Percentiles rank a stretch among this genome's conserved stretches.
Conservation (phyloP, 2,329 filamentous ascomycete genomes). For the Xylaria sp. region DNA sequence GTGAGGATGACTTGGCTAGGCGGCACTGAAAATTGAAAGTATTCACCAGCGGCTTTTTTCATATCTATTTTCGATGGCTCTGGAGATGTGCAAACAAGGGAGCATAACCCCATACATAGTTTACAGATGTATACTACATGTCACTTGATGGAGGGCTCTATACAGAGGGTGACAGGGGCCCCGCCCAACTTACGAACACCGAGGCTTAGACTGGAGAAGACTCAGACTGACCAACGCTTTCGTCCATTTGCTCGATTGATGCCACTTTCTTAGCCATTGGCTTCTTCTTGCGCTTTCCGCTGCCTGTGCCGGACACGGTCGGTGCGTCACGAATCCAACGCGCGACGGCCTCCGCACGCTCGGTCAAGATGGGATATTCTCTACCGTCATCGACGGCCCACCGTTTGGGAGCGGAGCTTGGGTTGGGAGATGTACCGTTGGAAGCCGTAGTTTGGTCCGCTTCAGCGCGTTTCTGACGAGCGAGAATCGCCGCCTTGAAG, state of each 20-base stretch:
- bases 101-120: not conserved
- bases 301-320: slow-evolving; percentile 45
- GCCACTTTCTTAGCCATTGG: slow-evolving; percentile 42
- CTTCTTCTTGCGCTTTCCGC: slow-evolving; percentile 50
- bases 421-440: slow-evolving; percentile 42
- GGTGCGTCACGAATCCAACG: slow-evolving; percentile 75
- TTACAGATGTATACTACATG: slow-evolving; percentile 17
- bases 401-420: slow-evolving; percentile 55
- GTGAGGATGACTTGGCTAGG: slow-evolving; percentile 2
- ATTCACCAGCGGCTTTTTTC: not conserved
- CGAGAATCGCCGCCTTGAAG: slow-evolving; percentile 71
- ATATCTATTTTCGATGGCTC: slow-evolving; percentile 4
- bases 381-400: slow-evolving; percentile 74
- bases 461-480: slow-evolving; percentile 67
- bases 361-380: slow-evolving; percentile 76
- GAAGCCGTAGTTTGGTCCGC: slow-evolving; percentile 58
- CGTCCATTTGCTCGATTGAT: slow-evolving; percentile 33
- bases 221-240: slow-evolving; percentile 24
- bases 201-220: slow-evolving; percentile 11
- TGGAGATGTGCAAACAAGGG: not conserved
- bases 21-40: slow-evolving; percentile 4
- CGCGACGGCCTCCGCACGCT: slow-evolving; percentile 74
- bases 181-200: slow-evolving; percentile 1
- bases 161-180: slow-evolving; percentile 5
- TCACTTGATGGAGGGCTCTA: slow-evolving; percentile 12